Base-by-base conservation (phyloP, 2,329 filamentous ascomycete species). In the Rachicladosporium sp. region DNA sequence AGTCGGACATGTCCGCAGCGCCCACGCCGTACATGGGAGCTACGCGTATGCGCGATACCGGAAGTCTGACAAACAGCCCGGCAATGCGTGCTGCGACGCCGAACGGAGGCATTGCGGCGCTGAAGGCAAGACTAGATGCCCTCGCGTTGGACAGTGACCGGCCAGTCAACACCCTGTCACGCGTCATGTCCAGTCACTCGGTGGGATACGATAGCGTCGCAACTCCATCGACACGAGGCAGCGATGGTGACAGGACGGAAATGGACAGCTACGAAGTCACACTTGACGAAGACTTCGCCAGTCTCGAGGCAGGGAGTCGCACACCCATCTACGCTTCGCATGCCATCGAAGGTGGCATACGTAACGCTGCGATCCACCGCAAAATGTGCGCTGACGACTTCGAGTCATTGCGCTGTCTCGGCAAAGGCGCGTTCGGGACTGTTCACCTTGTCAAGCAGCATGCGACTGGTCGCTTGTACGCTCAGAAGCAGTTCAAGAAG, bases 401-500 rank as follows among this genome's bases (percentile, higher is more conserved):
- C 58, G 82, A 93, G 54, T 78, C 83, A 8, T 67, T 98, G 37
- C 83, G 85, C 36, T 96, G 89, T 60, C 78, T 98, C 13, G 93
- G 93, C 41, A 96, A 96, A 59, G 91, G 91, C 36, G 87, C 91
- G 10, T 98, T 91, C 58, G 91, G 91, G 29, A 98, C 89, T 1
- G 93, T 98, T 8, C 68, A 94, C 34, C 73, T 98, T 21, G 93
- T 98, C 45, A 91, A 88, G 64, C 89, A 98, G 65, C 78, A 77
- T 37, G 67, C 76, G 23, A 95, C 88, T 2, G 91, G 91, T 32
- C 80, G 84, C 33, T 74, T 98, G 4, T 98, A 88, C 56, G 93
- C 91, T 1, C 93, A 98, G 67, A 98, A 98, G 68, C 89, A 96
- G 63, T 91, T 98, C 65, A 91, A 89, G 61, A 98, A 98, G 65